Conservation (phyloP, 2,329 filamentous ascomycete species). For the Stachybotrys echinatus region DNA sequence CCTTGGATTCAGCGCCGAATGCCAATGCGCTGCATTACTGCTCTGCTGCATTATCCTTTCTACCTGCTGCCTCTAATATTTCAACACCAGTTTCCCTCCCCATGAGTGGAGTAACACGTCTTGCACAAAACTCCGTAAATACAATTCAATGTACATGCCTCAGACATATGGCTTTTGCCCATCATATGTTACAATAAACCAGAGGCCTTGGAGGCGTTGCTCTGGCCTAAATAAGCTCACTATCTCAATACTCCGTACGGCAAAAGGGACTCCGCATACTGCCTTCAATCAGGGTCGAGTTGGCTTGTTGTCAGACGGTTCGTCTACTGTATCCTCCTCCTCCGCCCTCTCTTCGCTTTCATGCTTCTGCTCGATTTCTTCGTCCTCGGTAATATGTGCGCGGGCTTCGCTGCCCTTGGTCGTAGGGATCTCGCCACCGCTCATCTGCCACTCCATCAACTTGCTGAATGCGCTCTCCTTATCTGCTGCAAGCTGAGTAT, state of each 20-base stretch:
- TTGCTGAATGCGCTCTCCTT: conserved; percentile 82
- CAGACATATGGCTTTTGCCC: not conserved
- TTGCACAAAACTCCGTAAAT: not conserved
- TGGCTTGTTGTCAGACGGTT: not conserved
- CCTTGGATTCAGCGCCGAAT: not conserved
- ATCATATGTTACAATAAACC: not conserved
- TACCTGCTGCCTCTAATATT: too few relatives aligned
- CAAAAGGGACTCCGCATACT: not conserved
- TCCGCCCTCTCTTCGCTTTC: conserved; percentile 26
- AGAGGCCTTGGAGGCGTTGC: too few relatives aligned
- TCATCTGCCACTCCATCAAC: conserved; percentile 99
- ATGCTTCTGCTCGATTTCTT: conserved; percentile 43
- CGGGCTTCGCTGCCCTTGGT: conserved; percentile 26
- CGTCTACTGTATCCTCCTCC: conserved; percentile 23
- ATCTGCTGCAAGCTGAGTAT: conserved; percentile 67
- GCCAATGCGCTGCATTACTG: not conserved
- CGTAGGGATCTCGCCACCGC: conserved; percentile 62
- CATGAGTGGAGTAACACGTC: not conserved
- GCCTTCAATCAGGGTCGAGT: not conserved
- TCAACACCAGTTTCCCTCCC: not conserved
- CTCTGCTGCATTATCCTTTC: too few relatives aligned
- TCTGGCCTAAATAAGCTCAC: too few relatives aligned
- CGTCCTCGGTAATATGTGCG: conserved; percentile 42
- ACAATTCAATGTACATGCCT: not conserved
- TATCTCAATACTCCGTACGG: too few relatives aligned